These are phyloP conservation scores for Collybia sp. DNA, from an alignment of 768 basidiomycete species.

Conservation along the genomic window DNA sequence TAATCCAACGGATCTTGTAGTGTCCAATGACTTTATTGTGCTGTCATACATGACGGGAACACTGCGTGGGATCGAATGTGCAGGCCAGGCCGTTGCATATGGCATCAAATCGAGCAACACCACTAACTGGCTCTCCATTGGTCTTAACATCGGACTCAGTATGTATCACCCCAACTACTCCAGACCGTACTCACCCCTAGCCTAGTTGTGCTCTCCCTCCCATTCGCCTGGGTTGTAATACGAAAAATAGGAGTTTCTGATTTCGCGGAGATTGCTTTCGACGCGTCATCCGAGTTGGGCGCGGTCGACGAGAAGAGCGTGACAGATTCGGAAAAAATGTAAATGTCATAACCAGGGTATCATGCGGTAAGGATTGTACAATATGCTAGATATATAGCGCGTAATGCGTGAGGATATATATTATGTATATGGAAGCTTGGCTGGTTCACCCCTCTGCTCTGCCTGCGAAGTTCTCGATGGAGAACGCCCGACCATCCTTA, in stretches of 20 bases:
- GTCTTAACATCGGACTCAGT: slow-evolving; percentile 27
- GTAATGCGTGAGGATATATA: no score
- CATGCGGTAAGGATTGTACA: no score
- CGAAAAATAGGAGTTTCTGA: slow-evolving; percentile 24
- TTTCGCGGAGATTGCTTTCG: slow-evolving; percentile 19
- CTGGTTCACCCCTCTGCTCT: neutral
- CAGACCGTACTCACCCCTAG: neutral
- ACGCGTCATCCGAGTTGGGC: slow-evolving; percentile 5
- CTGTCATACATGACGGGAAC: slow-evolving; percentile 29
- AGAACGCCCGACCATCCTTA: neutral
- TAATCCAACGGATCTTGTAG: slow-evolving; percentile 5
- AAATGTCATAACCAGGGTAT: no score
- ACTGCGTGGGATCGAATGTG: slow-evolving; percentile 26
- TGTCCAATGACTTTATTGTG: slow-evolving; percentile 27
- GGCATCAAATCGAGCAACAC: slow-evolving; percentile 27
- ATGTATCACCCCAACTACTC: slow-evolving; percentile 2
- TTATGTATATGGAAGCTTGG: no score
- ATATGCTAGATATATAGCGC: no score
- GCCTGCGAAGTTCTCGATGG: neutral
- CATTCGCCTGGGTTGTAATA: slow-evolving; percentile 24
- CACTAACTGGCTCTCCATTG: slow-evolving; percentile 27
- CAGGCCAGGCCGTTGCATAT: slow-evolving; percentile 27
- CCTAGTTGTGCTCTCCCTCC: slow-evolving; percentile 22
- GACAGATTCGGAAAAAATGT: no score
- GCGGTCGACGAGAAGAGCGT: no score